Evolutionary conservation across 257 asterid species (phyloP).

Genomic region (Lycium ferocissimum): DNA sequence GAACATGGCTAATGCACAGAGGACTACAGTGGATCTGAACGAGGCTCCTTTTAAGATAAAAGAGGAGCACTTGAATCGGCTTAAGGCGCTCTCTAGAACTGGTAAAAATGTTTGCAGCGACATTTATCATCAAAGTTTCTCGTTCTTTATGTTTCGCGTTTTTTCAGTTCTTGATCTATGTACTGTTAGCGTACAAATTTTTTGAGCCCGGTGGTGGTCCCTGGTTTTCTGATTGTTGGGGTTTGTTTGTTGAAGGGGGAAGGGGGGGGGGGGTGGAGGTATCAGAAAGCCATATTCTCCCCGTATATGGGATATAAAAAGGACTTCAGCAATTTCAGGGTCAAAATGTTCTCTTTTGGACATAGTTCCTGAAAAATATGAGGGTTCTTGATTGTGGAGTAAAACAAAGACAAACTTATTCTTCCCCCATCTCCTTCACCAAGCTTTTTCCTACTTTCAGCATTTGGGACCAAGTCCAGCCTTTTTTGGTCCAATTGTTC

Average conservation of each 20-base stretch:
- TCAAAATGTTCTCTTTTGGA: neutral
- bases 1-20: conserved; percentile 50
- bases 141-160: conserved; percentile 14
- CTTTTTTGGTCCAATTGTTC: neutral
- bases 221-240: neutral
- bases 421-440: neutral
- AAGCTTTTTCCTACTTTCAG: neutral
- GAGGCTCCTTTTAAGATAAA: conserved; percentile 90
- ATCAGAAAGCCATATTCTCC: neutral
- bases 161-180: neutral
- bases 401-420: neutral
- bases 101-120: conserved; percentile 48
- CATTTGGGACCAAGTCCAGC: neutral
- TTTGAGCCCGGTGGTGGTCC: neutral
- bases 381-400: neutral
- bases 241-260: no score
- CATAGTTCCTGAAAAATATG: neutral
- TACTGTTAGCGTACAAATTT: neutral
- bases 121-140: neutral
- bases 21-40: conserved; percentile 79
- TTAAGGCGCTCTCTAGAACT: conserved; percentile 93
- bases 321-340: neutral
- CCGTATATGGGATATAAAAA: neutral
- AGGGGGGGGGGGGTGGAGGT: neutral
- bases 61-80: conserved; percentile 87